Evolutionary conservation across 345 rosid genomes (phyloP).

Genomic region (Barbarea vulgaris): DNA sequence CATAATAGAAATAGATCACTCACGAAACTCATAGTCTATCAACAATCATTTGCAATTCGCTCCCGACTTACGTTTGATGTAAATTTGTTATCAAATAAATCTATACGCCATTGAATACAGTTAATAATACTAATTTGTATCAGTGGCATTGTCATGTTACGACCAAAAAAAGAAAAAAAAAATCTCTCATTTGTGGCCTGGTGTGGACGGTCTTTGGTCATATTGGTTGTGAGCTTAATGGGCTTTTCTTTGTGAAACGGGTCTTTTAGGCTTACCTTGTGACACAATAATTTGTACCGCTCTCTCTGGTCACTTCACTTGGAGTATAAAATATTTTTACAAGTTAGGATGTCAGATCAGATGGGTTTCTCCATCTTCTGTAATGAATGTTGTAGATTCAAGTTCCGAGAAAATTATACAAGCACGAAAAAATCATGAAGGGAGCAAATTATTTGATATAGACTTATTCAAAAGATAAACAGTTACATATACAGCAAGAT

Average conservation of each 20-base stretch:
- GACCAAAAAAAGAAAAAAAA: neutral
- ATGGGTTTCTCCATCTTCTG: slow-evolving; percentile 20
- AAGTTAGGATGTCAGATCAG: slow-evolving; percentile 9
- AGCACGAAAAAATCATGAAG: neutral
- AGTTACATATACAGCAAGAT: neutral
- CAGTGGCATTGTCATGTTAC: neutral
- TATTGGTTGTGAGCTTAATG: slow-evolving; percentile 6
- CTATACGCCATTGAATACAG: neutral
- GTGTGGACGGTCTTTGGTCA: neutral
- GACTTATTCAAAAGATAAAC: slow-evolving; percentile 7
- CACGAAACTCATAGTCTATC: neutral
- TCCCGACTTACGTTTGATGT: neutral
- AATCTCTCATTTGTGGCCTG: neutral
- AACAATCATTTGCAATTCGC: neutral
- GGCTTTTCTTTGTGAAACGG: neutral
- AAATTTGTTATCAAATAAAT: neutral
- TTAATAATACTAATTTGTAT: neutral
- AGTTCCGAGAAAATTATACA: slow-evolving; percentile 21
- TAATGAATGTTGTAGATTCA: slow-evolving; percentile 29
- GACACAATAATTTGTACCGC: neutral
- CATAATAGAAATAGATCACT: neutral
- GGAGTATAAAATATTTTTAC: neutral
- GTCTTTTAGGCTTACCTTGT: neutral
- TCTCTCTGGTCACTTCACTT: slow-evolving; percentile 12
- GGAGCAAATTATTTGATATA: neutral